These are phyloP conservation scores for Epichloe bromicola DNA, from an alignment of 2,329 filamentous ascomycete species.

Conservation along the genomic window DNA sequence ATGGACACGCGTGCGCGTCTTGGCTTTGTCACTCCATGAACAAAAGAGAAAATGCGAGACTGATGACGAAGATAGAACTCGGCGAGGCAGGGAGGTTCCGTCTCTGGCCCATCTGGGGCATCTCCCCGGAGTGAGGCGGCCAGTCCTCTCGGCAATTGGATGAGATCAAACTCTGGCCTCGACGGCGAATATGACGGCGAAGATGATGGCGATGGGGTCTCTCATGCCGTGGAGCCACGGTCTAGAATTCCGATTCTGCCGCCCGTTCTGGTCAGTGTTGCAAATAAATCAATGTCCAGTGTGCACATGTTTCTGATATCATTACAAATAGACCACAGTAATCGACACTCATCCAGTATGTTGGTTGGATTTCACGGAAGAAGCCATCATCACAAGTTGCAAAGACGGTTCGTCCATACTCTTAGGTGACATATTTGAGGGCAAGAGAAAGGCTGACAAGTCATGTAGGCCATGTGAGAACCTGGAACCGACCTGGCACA, in stretches of 20 bases:
- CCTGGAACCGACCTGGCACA: slow-evolving; percentile 51
- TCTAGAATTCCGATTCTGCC: slow-evolving; percentile 74
- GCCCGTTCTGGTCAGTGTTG: slow-evolving; percentile 65
- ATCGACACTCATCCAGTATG: slow-evolving; percentile 78
- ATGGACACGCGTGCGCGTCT: neutral
- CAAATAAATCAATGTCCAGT: slow-evolving; percentile 1
- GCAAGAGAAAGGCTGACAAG: slow-evolving; percentile 8
- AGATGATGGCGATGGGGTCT: slow-evolving; percentile 32
- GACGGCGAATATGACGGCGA: slow-evolving; percentile 40
- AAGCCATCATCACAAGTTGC: slow-evolving; percentile 85
- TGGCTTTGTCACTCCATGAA: neutral
- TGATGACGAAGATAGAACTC: slow-evolving; percentile 8
- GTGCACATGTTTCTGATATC: neutral
- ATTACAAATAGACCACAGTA: slow-evolving; percentile 49
- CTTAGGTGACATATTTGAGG: too few species aligned
- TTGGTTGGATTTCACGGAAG: slow-evolving; percentile 88
- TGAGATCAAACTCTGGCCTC: slow-evolving; percentile 59
- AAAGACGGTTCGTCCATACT: slow-evolving; percentile 56
- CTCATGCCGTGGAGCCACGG: slow-evolving; percentile 76
- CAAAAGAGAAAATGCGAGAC: neutral
- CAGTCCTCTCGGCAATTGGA: slow-evolving; percentile 41
- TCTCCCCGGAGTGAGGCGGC: slow-evolving; percentile 47
- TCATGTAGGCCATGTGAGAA: slow-evolving; percentile 54
- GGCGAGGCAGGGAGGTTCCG: slow-evolving; percentile 33
- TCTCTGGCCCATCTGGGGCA: slow-evolving; percentile 35